Evolutionary conservation across 331 rosid genomes (phyloP).

Genomic region (Quercus lobata): DNA sequence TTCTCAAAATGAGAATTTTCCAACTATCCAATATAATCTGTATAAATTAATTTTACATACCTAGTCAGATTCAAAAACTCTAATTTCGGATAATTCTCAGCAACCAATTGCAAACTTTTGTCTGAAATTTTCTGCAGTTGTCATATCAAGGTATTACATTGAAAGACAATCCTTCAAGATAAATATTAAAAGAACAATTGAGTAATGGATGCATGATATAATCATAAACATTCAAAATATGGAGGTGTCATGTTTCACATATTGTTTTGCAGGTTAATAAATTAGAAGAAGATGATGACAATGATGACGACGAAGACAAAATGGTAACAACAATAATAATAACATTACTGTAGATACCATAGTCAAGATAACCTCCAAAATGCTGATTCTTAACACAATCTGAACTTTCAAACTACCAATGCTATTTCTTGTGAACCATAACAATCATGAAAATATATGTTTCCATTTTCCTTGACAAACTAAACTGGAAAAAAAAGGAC

Average conservation of each 20-base stretch:
- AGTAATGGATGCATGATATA: not conserved
- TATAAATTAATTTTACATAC: conserved; percentile 30
- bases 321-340: too few species aligned
- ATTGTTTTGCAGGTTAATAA: not conserved
- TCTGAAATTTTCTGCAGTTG: conserved; percentile 64
- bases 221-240: not conserved
- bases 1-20: not conserved
- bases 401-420: too few species aligned
- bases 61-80: conserved; percentile 69
- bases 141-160: conserved; percentile 27
- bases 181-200: not conserved
- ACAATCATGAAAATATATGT: too few species aligned
- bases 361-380: too few species aligned
- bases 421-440: too few species aligned
- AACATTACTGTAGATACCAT: too few species aligned
- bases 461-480: too few species aligned
- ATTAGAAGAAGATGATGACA: not conserved
- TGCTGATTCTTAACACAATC: too few species aligned
- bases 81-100: conserved; percentile 54
- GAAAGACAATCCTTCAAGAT: conserved; percentile 14
- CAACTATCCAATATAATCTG: conserved; percentile 11
- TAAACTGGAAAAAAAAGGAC: too few species aligned
- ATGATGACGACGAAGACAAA: not conserved
- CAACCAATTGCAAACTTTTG: conserved; percentile 49
- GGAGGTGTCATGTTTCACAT: not conserved